Evolutionary conservation across 2,329 filamentous ascomycete genomes (phyloP).

Genomic region (Ceratocystis variospora): DNA sequence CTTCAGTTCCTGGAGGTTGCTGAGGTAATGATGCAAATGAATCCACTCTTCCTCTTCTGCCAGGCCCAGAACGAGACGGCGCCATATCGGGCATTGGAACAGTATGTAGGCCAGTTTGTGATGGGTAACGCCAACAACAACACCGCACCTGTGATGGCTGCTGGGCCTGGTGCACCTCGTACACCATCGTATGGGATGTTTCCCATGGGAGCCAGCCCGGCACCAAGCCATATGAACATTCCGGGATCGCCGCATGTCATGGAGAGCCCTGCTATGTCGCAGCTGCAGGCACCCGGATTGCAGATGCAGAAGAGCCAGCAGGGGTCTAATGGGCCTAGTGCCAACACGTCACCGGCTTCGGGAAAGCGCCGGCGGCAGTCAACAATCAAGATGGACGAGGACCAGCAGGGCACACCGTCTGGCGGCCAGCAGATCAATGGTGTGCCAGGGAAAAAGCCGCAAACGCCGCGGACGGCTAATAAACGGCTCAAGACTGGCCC

Average conservation of each 20-base stretch:
- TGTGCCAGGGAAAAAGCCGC: constrained; percentile 40
- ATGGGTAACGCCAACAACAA: constrained; percentile 35
- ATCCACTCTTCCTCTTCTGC: constrained; percentile 45
- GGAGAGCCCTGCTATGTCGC: constrained; percentile 46
- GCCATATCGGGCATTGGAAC: constrained; percentile 46
- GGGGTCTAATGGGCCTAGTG: constrained; percentile 52
- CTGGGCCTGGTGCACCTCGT: constrained; percentile 28
- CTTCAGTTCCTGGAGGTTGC: constrained; percentile 54
- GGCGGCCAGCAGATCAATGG: constrained; percentile 36
- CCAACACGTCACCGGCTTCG: constrained; percentile 50
- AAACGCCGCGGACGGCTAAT: constrained; percentile 39
- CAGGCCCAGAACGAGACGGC: constrained; percentile 40
- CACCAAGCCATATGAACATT: constrained; percentile 44
- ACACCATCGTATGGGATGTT: constrained; percentile 46
- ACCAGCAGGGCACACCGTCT: constrained; percentile 35
- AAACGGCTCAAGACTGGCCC: constrained; percentile 17
- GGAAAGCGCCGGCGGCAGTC: constrained; percentile 46
- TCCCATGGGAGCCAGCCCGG: constrained; percentile 45
- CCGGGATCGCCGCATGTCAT: constrained; percentile 45
- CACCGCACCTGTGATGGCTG: constrained; percentile 28
- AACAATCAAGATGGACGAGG: constrained; percentile 44
- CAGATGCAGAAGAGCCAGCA: constrained; percentile 55
- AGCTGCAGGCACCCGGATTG: constrained; percentile 53
- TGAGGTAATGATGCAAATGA: constrained; percentile 55
- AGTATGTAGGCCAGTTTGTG: constrained; percentile 39